Conservation (phyloP, 257 asterid genomes). For the Solanum acaule region DNA sequence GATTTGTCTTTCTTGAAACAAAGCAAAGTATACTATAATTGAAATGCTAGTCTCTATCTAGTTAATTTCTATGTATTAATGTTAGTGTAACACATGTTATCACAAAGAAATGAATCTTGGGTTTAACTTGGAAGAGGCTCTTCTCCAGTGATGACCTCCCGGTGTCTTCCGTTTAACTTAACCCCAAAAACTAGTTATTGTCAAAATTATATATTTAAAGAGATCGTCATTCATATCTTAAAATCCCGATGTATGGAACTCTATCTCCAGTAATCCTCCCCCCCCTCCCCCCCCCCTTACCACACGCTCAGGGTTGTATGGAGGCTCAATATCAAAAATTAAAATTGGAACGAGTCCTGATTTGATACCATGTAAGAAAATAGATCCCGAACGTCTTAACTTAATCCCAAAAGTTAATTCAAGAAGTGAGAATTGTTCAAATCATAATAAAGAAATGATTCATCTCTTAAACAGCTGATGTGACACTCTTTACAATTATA, state of each 20-base stretch:
- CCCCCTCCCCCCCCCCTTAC: fast-evolving
- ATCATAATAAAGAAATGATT: not conserved
- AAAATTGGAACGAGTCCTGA: not conserved
- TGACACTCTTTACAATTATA: not conserved
- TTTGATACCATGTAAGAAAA: not conserved
- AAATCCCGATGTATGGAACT: not conserved
- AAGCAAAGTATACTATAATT: not conserved
- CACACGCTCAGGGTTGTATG: not conserved
- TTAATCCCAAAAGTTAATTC: not conserved
- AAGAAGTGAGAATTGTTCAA: not conserved
- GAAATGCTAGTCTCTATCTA: not conserved
- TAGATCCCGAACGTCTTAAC: not conserved
- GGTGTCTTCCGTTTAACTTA: too few relatives aligned
- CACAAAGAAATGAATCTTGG: not conserved
- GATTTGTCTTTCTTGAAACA: not conserved
- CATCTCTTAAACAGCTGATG: not conserved
- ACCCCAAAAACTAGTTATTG: too few relatives aligned
- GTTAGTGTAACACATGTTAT: not conserved
- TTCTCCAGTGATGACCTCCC: too few relatives aligned
- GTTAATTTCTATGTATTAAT: not conserved
- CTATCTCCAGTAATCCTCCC: not conserved
- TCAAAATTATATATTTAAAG: too few relatives aligned
- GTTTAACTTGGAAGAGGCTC: too few relatives aligned
- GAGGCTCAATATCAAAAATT: not conserved
- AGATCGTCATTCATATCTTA: too few relatives aligned